These are phyloP conservation scores for Ascochyta fabae DNA, from an alignment of 2,329 filamentous ascomycete genomes.

Conservation along the genomic window DNA sequence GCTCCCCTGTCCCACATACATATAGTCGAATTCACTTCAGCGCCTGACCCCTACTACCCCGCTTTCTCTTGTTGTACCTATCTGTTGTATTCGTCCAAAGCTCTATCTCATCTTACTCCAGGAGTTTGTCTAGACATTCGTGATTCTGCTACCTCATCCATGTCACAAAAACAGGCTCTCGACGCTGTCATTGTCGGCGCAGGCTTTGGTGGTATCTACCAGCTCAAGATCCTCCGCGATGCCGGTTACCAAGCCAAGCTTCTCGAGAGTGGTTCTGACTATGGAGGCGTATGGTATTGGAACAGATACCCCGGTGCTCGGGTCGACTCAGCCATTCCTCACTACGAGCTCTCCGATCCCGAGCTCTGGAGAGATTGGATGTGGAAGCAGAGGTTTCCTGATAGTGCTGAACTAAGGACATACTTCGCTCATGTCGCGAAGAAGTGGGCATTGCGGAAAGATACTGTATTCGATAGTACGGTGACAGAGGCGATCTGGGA, in stretches of 20 bases:
- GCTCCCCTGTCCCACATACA: not conserved
- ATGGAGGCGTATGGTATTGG: conserved; percentile 38
- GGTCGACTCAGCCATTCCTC: conserved; percentile 30
- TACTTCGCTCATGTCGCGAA: conserved; percentile 32
- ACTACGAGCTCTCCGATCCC: conserved; percentile 33
- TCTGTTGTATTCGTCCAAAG: no score
- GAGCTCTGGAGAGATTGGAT: conserved; percentile 27
- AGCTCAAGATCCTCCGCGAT: conserved; percentile 34
- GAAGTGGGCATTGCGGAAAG: conserved; percentile 29
- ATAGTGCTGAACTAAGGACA: conserved; percentile 22
- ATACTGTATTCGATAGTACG: conserved; percentile 50
- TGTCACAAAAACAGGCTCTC: conserved; percentile 13
- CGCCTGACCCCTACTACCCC: not conserved
- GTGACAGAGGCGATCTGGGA: conserved; percentile 54
- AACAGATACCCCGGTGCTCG: conserved; percentile 41
- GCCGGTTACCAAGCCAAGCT: conserved; percentile 30
- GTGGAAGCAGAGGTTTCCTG: conserved; percentile 31
- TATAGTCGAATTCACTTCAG: not conserved
- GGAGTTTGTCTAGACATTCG: not conserved
- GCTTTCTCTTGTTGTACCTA: not conserved
- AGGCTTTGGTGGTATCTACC: conserved; percentile 39
- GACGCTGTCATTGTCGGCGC: conserved; percentile 38
- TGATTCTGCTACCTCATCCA: not conserved
- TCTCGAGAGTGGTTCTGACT: conserved; percentile 25
- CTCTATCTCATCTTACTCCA: no score